These are phyloP conservation scores for Xylaria bambusicola DNA, from an alignment of 495 filamentous ascomycete genomes.

Conservation along the genomic window DNA sequence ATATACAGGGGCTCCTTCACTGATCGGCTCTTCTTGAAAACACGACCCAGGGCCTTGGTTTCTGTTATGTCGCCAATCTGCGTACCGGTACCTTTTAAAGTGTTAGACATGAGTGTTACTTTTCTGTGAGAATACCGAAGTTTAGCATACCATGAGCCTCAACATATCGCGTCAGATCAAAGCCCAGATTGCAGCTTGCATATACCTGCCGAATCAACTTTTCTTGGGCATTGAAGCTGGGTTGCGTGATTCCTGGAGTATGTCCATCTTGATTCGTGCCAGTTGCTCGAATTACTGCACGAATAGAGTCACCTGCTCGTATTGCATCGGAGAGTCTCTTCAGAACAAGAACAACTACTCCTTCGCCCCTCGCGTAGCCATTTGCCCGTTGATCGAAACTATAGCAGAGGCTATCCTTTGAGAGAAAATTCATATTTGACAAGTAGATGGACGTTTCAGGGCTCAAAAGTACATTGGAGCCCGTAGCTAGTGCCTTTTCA, in stretches of 20 bases:
- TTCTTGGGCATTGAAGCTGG: constrained; percentile 58
- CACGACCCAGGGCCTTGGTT: too few relatives aligned
- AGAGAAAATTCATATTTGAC: constrained; percentile 38
- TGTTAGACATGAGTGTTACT: too few relatives aligned
- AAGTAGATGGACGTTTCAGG: constrained; percentile 39
- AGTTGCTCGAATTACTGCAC: constrained; percentile 58
- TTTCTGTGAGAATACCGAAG: too few relatives aligned
- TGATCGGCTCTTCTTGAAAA: too few relatives aligned
- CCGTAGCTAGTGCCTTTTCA: constrained; percentile 52
- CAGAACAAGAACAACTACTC: constrained; percentile 51
- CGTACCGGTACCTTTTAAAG: background rate
- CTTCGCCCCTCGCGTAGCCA: constrained; percentile 66
- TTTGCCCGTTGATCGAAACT: constrained; percentile 61
- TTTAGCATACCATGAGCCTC: too few relatives aligned
- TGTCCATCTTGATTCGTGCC: constrained; percentile 59
- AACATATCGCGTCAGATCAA: too few relatives aligned
- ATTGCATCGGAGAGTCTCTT: constrained; percentile 56
- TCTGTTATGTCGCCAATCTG: background rate
- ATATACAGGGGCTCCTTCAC: too few relatives aligned
- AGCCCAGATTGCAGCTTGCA: too few relatives aligned
- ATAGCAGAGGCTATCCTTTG: constrained; percentile 45
- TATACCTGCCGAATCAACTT: constrained; percentile 38
- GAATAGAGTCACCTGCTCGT: constrained; percentile 51
- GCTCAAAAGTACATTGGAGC: constrained; percentile 50
- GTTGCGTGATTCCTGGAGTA: too few relatives aligned